Base-by-base conservation (phyloP, 345 rosid species). In the Camelina sativa region DNA sequence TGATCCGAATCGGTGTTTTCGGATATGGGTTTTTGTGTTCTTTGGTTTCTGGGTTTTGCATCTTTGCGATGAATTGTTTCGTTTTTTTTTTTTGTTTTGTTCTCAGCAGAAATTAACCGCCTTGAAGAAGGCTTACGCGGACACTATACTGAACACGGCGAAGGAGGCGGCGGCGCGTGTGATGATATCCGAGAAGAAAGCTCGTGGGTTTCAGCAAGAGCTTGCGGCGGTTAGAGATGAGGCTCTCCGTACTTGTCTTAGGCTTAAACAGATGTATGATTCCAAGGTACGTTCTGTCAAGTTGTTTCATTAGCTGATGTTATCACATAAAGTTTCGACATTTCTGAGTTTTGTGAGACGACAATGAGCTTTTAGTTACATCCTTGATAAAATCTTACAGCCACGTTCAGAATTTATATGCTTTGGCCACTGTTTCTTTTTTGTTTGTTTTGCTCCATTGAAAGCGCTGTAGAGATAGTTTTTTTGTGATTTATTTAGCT, bases 101-200 rank as follows among this genome's bases (percentile, higher is more conserved):
- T 38, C 2, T 50, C 17, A 66, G 44, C 85, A 95, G 93, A 92
- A 86, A 82, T 82, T 86, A 80, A 83, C 80, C 73, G 96, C 93
- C 72, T 79, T 95, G 88, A 88, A 95, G 85, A 92, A 85, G 90
- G 99, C 95, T 34, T 95, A 92, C 66, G 99, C 99, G 66, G 97
- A 90, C 66, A 89, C 90, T 59, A 87, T 94, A 44, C 81, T 92
- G 80, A 92, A 88, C 74, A 85, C 96, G 13, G 93, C 96, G 15
- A 94, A 87, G 82, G 99, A 95, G 72, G 93, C 97, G 61, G 97
- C 97, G 72, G 93, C 88, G 58, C 88, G 96, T 80, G 86, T 90
- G 75, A 83, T 90, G 87, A 82, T 79, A 59, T 88, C 97, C 17
- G 99, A 95, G 85, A 85, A 83, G 80, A 95, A 83, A 72, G 85